Evolutionary conservation across 768 basidiomycete genomes (phyloP).

Genomic region (Rhodotorula taiwanensis): DNA sequence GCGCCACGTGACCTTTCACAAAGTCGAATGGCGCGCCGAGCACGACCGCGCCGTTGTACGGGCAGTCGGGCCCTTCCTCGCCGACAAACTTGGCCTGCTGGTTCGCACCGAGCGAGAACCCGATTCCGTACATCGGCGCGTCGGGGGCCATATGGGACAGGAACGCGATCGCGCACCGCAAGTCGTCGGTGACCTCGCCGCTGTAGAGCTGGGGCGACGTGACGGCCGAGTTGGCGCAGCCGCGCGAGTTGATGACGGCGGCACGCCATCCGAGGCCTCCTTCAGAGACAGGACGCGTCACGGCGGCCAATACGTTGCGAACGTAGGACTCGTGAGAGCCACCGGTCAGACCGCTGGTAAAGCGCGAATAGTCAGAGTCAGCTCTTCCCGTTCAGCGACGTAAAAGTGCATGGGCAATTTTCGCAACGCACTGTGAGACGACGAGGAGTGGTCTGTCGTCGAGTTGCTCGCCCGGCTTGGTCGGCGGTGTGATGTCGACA

Average conservation of each 20-base stretch:
- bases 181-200: slow-evolving; percentile 82
- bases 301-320: slow-evolving; percentile 67
- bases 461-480: slow-evolving; percentile 41
- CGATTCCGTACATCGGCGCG: slow-evolving; percentile 75
- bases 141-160: slow-evolving; percentile 64
- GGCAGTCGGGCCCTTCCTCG: slow-evolving; percentile 16
- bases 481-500: slow-evolving; percentile 43
- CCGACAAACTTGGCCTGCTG: slow-evolving; percentile 69
- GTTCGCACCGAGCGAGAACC: slow-evolving; percentile 90
- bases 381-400: too few species aligned
- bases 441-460: slow-evolving; percentile 49
- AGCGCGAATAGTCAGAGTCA: not conserved
- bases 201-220: slow-evolving; percentile 71
- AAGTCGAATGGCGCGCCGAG: slow-evolving; percentile 62
- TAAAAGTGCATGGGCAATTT: too few species aligned
- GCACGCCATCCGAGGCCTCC: slow-evolving; percentile 89
- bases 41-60: slow-evolving; percentile 58
- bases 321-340: slow-evolving; percentile 73
- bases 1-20: slow-evolving; percentile 25
- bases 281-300: slow-evolving; percentile 60
- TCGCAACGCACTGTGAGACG: slow-evolving; percentile 44
- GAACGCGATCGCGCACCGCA: slow-evolving; percentile 71
- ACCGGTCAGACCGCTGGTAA: slow-evolving; percentile 34
- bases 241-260: slow-evolving; percentile 85
- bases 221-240: slow-evolving; percentile 82